Conservation (phyloP, 148 eudicot species). For the Arbutus unedo region DNA sequence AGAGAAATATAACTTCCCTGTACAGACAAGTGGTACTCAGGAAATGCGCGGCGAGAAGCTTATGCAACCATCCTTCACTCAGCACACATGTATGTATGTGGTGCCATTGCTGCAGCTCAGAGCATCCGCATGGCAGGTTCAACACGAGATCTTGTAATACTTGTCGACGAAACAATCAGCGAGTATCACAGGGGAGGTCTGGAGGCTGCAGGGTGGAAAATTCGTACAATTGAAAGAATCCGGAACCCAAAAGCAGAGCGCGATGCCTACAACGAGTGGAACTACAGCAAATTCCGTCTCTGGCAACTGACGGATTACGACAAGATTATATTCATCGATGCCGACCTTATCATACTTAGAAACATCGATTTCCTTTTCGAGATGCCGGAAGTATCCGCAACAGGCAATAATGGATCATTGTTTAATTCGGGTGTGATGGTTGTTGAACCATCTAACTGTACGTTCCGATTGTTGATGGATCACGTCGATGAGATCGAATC, state of each 20-base stretch:
- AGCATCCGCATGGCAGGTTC: conserved; percentile 94
- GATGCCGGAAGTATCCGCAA: conserved; percentile 81
- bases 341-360: conserved; percentile 76
- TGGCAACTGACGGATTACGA: conserved; percentile 95
- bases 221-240: conserved; percentile 66
- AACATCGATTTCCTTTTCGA: conserved; percentile 79
- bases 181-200: conserved; percentile 71
- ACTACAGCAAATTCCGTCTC: conserved; percentile 93
- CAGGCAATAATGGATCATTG: conserved; percentile 73
- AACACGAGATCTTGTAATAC: conserved; percentile 81
- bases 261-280: conserved; percentile 94
- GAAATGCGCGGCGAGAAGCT: conserved; percentile 69
- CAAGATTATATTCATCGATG: conserved; percentile 90
- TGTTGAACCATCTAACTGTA: conserved; percentile 87
- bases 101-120: conserved; percentile 93
- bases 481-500: conserved; percentile 78
- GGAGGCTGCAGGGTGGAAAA: conserved; percentile 88
- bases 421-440: conserved; percentile 98
- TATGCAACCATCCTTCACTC: conserved; percentile 95
- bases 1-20: conserved; percentile 1
- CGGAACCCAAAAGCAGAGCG: conserved; percentile 88
- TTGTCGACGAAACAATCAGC: conserved; percentile 77
- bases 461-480: conserved; percentile 79
- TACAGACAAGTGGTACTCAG: conserved; percentile 61
- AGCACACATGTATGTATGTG: conserved; percentile 84